Evolutionary conservation across 108 stramenopile species (phyloP).

Genomic region (Cyclotella cryptica): DNA sequence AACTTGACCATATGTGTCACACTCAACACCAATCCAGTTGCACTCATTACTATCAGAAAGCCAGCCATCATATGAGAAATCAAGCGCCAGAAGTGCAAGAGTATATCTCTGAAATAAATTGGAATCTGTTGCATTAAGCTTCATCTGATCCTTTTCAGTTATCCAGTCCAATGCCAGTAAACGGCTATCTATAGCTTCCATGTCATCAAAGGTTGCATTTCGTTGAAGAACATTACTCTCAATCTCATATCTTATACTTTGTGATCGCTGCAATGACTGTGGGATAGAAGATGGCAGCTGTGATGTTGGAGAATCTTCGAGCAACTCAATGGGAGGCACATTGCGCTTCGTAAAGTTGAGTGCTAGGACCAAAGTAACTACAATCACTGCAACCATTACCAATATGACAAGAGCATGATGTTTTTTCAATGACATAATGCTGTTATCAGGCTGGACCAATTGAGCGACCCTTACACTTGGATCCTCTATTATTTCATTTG

Average conservation of each 20-base stretch:
- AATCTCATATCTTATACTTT: background rate
- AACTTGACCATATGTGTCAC: background rate
- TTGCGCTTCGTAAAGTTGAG: too few relatives aligned
- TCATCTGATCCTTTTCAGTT: background rate
- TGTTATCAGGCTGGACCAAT: too few relatives aligned
- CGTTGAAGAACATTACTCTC: background rate
- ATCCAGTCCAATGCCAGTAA: background rate
- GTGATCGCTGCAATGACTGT: too few relatives aligned
- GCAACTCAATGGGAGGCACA: too few relatives aligned
- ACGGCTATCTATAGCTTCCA: background rate
- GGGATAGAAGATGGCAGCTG: too few relatives aligned
- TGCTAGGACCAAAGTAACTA: too few relatives aligned
- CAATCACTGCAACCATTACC: too few relatives aligned
- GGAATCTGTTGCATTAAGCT: background rate
- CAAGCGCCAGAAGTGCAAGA: background rate
- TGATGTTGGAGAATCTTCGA: too few relatives aligned
- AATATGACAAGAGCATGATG: too few relatives aligned
- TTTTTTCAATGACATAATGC: too few relatives aligned
- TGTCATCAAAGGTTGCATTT: background rate
- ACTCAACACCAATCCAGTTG: background rate
- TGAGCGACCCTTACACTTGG: too few relatives aligned
- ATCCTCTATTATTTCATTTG: too few relatives aligned
- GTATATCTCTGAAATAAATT: conserved; percentile 8
- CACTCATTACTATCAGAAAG: background rate
- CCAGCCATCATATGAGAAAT: background rate